Conservation (phyloP, 2,329 filamentous ascomycete genomes). For the Akanthomyces lecanii region DNA sequence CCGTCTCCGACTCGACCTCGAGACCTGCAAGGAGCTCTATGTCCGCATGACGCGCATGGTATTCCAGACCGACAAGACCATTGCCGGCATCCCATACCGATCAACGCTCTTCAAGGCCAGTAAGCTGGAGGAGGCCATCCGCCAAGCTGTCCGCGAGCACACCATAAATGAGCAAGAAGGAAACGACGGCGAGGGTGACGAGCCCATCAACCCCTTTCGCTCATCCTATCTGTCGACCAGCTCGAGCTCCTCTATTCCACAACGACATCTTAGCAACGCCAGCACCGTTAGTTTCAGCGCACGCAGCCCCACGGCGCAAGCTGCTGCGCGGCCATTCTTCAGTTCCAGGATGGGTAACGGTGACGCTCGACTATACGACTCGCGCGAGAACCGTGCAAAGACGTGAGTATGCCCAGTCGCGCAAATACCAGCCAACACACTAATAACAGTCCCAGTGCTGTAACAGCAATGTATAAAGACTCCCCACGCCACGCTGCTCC, state of each 20-base stretch:
- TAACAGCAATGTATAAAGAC: constrained; percentile 88
- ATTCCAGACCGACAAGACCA: constrained; percentile 97
- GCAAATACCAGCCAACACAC: not conserved
- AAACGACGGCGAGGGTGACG: constrained; percentile 68
- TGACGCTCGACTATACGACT: constrained; percentile 83
- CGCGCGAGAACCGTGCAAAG: constrained; percentile 79
- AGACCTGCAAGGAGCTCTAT: constrained; percentile 97
- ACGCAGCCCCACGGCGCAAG: constrained; percentile 56
- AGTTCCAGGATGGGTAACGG: constrained; percentile 70
- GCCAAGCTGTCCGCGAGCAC: constrained; percentile 79
- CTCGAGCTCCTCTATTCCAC: constrained; percentile 32
- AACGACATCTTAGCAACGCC: constrained; percentile 70
- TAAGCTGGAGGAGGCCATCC: constrained; percentile 92
- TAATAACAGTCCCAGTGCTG: constrained; percentile 54
- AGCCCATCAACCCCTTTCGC: constrained; percentile 41
- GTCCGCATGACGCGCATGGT: constrained; percentile 91
- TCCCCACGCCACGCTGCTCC: constrained; percentile 64
- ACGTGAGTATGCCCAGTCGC: constrained; percentile 55
- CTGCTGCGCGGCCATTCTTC: constrained; percentile 45
- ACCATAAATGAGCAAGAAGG: constrained; percentile 78
- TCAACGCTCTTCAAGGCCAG: constrained; percentile 96
- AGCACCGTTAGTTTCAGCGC: constrained; percentile 79
- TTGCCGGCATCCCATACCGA: constrained; percentile 90
- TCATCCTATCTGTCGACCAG: constrained; percentile 39
- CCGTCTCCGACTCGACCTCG: constrained; percentile 81